Evolutionary conservation across 495 filamentous ascomycete genomes (phyloP).

Genomic region (Tirmania nivea): DNA sequence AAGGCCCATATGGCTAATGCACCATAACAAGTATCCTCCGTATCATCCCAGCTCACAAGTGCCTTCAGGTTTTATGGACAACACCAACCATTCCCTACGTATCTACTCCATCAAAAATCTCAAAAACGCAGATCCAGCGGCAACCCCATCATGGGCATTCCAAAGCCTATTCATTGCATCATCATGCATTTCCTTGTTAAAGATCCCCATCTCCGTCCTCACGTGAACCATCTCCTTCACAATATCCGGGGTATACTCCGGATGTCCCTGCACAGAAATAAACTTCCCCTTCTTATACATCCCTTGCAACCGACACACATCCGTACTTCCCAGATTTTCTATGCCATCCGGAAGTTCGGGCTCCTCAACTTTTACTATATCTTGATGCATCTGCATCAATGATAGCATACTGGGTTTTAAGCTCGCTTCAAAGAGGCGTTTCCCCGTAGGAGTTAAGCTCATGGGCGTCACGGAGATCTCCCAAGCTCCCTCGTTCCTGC

Average conservation of each 20-base stretch:
- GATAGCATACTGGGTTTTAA: constrained; percentile 34
- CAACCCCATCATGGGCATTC: constrained; percentile 52
- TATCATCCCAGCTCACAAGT: too few species aligned
- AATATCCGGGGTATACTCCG: constrained; percentile 64
- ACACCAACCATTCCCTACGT: background rate
- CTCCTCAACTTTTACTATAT: constrained; percentile 36
- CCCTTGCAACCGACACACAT: constrained; percentile 51
- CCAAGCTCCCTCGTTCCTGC: constrained; percentile 50
- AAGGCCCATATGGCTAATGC: too few species aligned
- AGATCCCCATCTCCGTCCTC: constrained; percentile 40
- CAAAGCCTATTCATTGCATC: constrained; percentile 44
- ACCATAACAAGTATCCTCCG: too few species aligned
- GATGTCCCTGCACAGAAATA: constrained; percentile 77
- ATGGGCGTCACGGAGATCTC: constrained; percentile 56
- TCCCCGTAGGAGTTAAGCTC: constrained; percentile 45
- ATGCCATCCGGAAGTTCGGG: constrained; percentile 34
- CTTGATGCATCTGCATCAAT: constrained; percentile 58
- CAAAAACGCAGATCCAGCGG: constrained; percentile 46
- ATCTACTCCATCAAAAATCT: constrained; percentile 42
- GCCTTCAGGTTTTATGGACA: background rate
- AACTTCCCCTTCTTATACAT: constrained; percentile 46
- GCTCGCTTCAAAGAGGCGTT: constrained; percentile 46
- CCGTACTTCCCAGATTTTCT: constrained; percentile 41
- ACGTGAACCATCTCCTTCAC: constrained; percentile 42
- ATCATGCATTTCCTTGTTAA: constrained; percentile 37